Base-by-base conservation (phyloP, 2,329 filamentous ascomycete genomes). In the Claviceps arundinis region DNA sequence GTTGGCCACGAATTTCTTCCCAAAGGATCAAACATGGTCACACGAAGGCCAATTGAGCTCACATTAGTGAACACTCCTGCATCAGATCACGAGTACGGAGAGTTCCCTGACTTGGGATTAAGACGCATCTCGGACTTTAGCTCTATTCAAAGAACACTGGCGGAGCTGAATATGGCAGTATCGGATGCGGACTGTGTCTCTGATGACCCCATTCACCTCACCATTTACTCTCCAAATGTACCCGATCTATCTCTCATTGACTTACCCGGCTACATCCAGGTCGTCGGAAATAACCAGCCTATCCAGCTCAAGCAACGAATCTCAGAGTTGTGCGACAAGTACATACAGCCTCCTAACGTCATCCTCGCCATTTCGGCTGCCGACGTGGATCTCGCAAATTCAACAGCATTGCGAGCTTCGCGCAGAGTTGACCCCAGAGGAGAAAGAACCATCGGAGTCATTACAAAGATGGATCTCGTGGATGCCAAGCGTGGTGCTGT, bases 1-100 rank as follows among this genome's bases (percentile, higher is more conserved):
- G 94, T 98, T 51, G 94, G 93, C 5, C 93, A 98, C 63, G 93
- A 98, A 61, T 98, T 98, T 59, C 72, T 98, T 46, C 94, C 93
- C 5, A 98, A 98, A 68, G 93, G 93, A n/a, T 84, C 84, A 43
- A 98, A 98, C 63, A 98, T 98, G 93, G 93, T 98, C 48, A 98
- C 93, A 8, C 80, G 94, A 42, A 78, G 93, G 54, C 93, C 93
- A 0, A 98, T 98, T 64, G 93, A 98, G 69, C 76, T 98, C 52
- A 98, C 93, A 0, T 78, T 98, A 5, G 84, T 98, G 68, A 97
- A 98, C 68, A 97, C 91, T 0, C 91, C 91, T 0, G 85, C 89
- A 52, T 84, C 88, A 1, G 80, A 82, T 45, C 81, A 85, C 2
- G 93, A 98, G 64, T 98, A 95, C 65, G 93, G 90, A 64, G 93